Percentiles rank a stretch among this genome's conserved stretches.
Evolutionary conservation across 805 yeast species (phyloP).

Genomic region (Lipomyces japonicus): DNA sequence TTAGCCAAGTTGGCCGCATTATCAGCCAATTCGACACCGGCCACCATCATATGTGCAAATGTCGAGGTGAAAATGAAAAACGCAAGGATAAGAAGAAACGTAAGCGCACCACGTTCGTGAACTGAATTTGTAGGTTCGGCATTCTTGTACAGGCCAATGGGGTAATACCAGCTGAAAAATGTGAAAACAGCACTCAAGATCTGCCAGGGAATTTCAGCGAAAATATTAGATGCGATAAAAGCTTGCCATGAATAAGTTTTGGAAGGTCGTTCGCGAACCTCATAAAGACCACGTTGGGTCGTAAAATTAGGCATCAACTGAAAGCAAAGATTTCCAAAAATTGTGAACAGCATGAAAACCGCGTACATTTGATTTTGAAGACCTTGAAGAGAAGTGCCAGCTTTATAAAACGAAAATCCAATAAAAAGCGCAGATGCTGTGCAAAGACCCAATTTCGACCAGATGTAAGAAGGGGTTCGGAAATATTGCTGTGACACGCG

Average conservation of each 20-base stretch:
- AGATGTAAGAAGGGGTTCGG: conserved; percentile 59
- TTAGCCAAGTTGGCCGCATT: conserved; percentile 30
- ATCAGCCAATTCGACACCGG: conserved; percentile 33
- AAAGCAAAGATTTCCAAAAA: conserved; percentile 54
- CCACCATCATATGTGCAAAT: conserved; percentile 50
- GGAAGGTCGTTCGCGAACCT: conserved; percentile 70
- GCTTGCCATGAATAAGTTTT: conserved; percentile 66
- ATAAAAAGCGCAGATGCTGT: conserved; percentile 54
- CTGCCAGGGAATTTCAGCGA: conserved; percentile 67
- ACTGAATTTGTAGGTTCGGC: conserved; percentile 49
- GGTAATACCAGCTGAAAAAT: conserved; percentile 58
- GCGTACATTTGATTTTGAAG: conserved; percentile 81
- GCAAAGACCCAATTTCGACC: conserved; percentile 54
- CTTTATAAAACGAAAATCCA: conserved; percentile 67
- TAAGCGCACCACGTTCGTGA: conserved; percentile 49
- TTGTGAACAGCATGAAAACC: conserved; percentile 61
- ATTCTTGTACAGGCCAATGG: conserved; percentile 48
- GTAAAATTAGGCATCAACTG: conserved; percentile 63
- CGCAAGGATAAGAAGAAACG: conserved; percentile 25
- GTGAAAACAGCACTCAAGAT: conserved; percentile 54
- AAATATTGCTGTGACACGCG: conserved; percentile 59
- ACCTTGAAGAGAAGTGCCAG: conserved; percentile 58
- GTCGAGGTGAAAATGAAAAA: conserved; percentile 46
- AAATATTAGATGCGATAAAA: conserved; percentile 57
- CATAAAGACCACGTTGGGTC: conserved; percentile 61